Evolutionary conservation across 2,329 filamentous ascomycete genomes (phyloP), one percentile per base, ranked within the genome.

Genomic region (Penicillium hesseltinei): DNA sequence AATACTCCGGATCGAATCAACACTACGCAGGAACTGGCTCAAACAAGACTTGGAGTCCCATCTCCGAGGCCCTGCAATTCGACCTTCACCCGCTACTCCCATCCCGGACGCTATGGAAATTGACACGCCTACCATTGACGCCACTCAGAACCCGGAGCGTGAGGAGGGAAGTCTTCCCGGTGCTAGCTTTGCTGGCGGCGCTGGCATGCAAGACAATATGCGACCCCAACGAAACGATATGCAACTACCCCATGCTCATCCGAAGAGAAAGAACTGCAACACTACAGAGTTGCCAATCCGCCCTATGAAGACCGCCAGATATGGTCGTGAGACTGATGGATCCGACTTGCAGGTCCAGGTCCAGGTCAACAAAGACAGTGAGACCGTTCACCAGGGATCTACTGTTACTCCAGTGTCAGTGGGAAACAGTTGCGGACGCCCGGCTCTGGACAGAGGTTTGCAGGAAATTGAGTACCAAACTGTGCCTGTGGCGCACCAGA

Each of bases 21-120:
- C 67, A 87, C 70, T 86, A 82, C 74, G 2, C 85, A 81, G 61
- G 79, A 86, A 58, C 1, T 87, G 82, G 77, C 74, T 74, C 2
- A 79, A 78, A 59, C 78, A 76, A 25, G 78, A 83, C 33, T 72
- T 77, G 17, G 46, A 51, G 27, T 39, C 52, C 17, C 23, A 23
- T 21, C 8, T 23, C 2, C n/a, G 15, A 1, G 21, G 21, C 11
- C 11, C 39, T 17, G 13, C 29, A 4, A 15, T 36, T n/a, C 17
- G 3, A 13, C 17, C 7, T 27, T 10, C 21, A 6, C 3, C 4
- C 15, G 5, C 17, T 13, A 2, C 17, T 19, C 8, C 8, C 10
- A 27, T 13, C 2, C 5, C 15, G 0, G 5, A 1, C 7, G 9
- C 45, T 13, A 17, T 13, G 31, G 31, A 15, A 5, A 47, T 15